phyloP scores from a whole-genome alignment of 768 basidiomycete genomes.

The Suillus placidus region DNA sequence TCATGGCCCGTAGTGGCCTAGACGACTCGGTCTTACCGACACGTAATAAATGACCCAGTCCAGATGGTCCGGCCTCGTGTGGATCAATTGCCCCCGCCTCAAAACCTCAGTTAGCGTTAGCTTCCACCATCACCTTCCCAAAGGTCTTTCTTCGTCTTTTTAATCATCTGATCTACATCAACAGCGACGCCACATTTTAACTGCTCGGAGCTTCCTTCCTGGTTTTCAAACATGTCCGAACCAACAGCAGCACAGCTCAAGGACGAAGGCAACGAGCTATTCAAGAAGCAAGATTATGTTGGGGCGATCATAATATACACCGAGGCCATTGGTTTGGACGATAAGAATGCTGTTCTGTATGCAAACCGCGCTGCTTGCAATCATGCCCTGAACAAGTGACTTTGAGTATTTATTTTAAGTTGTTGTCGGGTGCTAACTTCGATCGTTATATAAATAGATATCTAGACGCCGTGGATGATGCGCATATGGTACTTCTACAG shows the following conservation, averaged over 20 bases:
- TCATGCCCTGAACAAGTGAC: conserved; percentile 39
- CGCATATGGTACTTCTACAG: background rate
- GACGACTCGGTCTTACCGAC: background rate
- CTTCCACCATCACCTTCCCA: background rate
- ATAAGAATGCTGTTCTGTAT: conserved; percentile 43
- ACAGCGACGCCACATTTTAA: background rate
- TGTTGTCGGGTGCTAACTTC: background rate
- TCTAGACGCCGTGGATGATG: conserved; percentile 12
- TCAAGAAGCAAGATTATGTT: conserved; percentile 35
- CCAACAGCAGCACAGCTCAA: conserved; percentile 33
- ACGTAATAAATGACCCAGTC: background rate
- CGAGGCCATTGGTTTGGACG: conserved; percentile 43
- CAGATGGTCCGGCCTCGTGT: background rate
- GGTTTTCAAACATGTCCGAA: conserved; percentile 2
- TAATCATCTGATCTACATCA: background rate
- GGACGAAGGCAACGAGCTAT: conserved; percentile 44
- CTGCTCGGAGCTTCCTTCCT: background rate
- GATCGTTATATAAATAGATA: conserved; percentile 1
- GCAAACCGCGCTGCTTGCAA: conserved; percentile 49
- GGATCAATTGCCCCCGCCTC: background rate
- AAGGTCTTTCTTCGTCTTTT: background rate
- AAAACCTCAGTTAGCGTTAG: background rate
- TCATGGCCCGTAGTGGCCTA: no score
- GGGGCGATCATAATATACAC: conserved; percentile 44
- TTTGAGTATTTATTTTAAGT: background rate